phyloP scores from a whole-genome alignment of 2,329 filamentous ascomycete species.

The Lachnellula cervina region DNA sequence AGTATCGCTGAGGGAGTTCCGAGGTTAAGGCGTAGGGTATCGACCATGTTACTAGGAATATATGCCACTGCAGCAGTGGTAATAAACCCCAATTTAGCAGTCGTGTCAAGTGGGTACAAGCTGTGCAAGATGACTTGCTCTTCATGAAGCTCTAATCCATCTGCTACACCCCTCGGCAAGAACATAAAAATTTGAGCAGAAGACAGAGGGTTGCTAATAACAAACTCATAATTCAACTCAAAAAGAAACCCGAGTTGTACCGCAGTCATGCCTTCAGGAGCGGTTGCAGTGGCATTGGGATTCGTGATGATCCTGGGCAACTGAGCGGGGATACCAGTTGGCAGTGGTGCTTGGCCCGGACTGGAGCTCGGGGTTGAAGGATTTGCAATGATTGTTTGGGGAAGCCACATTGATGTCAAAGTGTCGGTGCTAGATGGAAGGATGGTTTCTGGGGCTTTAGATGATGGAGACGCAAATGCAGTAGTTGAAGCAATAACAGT shows the following conservation, averaged over 20 bases:
- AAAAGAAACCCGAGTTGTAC: constrained; percentile 84
- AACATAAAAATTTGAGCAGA: constrained; percentile 81
- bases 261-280: constrained; percentile 54
- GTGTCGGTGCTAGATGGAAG: neutral
- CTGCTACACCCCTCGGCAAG: constrained; percentile 57
- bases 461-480: neutral
- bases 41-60: constrained; percentile 67
- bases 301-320: constrained; percentile 29
- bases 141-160: constrained; percentile 44
- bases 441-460: neutral
- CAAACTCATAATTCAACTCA: constrained; percentile 78
- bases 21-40: constrained; percentile 63
- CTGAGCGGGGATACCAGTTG: constrained; percentile 23
- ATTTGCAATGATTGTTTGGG: neutral
- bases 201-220: constrained; percentile 65
- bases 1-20: constrained; percentile 66
- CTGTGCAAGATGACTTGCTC: constrained; percentile 61
- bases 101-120: constrained; percentile 73
- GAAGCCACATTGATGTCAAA: neutral
- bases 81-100: constrained; percentile 64
- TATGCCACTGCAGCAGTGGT: constrained; percentile 75
- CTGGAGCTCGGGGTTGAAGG: neutral
- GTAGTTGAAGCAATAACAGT: neutral
- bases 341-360: constrained; percentile 1
- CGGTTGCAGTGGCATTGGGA: constrained; percentile 18